Evolutionary conservation across 495 filamentous ascomycete genomes (phyloP), one percentile per base, ranked within the genome.

Genomic region (Durotheca rogersii): DNA sequence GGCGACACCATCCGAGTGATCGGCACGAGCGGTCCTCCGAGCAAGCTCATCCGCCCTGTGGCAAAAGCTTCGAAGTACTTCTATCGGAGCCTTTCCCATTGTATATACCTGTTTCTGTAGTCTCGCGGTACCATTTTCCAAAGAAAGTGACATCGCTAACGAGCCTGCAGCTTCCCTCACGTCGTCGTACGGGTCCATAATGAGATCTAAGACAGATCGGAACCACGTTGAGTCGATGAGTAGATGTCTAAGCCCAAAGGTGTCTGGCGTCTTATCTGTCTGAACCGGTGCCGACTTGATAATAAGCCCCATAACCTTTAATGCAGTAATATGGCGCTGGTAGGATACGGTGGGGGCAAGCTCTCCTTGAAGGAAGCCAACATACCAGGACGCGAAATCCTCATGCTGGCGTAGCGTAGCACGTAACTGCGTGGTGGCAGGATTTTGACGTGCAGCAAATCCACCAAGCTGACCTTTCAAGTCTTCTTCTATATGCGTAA

Each of bases 101-200:
- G 12, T 21, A 17, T 14, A 4, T 3, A 58, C 47, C 6, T 69
- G 30, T 32, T 33, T 21, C 12, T 43, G 51, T 37, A 66, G 38
- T 6, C 45, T 53, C 1, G 37, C 59, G 23, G 61, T 38, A 9
- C 54, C n/a, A 30, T 14, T 51, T 43, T 64, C 69, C 12, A 49
- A 62, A 31, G 59, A 61, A 15, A 69, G 48, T 18, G 69, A 53
- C 43, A 76, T 76, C 18, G 95, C 51, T 11, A 89, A 68, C 4
- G 71, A 69, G 0, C 81, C 66, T 5, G 93, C 80, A 1, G 72
- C 71, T 30, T 79, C 80, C 50, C 93, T 78, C 7, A 97, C 86
- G 70, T 98, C 93, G 51, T 98, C 93, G 59, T 92, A 98, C 0
- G 92, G 88, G 60, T 97, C 86, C 35, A 93, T 69, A 1, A 95